phyloP scores from a whole-genome alignment of 257 asterid species.

The Thymus mandschuricus region DNA sequence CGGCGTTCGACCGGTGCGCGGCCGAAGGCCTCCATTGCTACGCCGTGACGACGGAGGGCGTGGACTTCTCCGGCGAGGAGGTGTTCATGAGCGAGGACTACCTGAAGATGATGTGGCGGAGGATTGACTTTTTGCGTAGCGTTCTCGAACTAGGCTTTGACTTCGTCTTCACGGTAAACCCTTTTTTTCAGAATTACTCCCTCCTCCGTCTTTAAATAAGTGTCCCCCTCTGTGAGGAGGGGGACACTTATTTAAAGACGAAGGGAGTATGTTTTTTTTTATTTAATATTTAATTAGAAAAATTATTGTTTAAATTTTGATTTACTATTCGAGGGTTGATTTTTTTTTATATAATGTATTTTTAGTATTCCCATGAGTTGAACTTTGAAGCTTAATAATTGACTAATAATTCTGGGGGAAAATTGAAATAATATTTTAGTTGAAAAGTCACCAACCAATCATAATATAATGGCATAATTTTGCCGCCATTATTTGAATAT shows the following conservation, averaged over 20 bases:
- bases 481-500: no score
- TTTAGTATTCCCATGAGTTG: background rate
- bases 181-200: no score
- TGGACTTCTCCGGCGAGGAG: conserved; percentile 61
- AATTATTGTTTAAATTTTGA: background rate
- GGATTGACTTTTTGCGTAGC: conserved; percentile 48
- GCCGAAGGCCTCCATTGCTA: conserved; percentile 45
- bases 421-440: no score
- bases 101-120: conserved; percentile 67
- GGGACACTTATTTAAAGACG: no score
- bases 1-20: conserved; percentile 56
- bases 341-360: no score
- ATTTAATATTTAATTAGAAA: no score
- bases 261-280: background rate
- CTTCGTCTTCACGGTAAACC: conserved; percentile 63
- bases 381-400: background rate
- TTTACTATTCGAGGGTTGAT: background rate
- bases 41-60: conserved; percentile 48
- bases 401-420: background rate
- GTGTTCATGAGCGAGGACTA: conserved; percentile 53
- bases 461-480: no score
- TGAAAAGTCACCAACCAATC: background rate
- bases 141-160: conserved; percentile 55
- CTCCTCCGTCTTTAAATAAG: no score
- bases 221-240: no score